Base-by-base conservation (phyloP, 208 protist species). In the Trypanosoma platydactyli region DNA sequence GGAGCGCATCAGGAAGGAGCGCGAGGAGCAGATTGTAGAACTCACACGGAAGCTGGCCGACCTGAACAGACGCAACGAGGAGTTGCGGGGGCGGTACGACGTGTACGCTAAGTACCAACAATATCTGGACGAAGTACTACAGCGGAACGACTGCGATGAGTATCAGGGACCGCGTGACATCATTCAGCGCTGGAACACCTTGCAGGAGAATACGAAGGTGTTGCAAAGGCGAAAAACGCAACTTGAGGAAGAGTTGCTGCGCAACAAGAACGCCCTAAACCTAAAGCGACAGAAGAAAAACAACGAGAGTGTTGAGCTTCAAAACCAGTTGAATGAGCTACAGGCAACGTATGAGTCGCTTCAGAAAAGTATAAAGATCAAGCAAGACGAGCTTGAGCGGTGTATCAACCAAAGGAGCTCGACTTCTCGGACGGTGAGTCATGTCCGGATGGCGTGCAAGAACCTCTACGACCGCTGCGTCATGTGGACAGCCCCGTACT, bases 381-480 rank as follows among this genome's bases (percentile, higher is more conserved):
- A 81, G 58, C 92, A 97, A 66, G 92, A 97, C 51, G 88, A 93
- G 27, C 65, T 97, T 1, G 86, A 97, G 64, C 83, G 84, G n/a
- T 84, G 77, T 54, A 80, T 97, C 57, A 92, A 91, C 54, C 89
- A 97, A 52, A 88, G 93, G 65, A 89, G 86, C 65, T 71, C 83
- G 0, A 95, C 89, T 29, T 94, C 92, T 48, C 88, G 90, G 38
- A 95, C 88, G 4, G 77, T 97, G 20, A 94, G 89, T 57, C 92
- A 97, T 74, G 83, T 97, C 27, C 86, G 86, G 69, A 95, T 97
- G 88, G 92, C 92, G 12, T 88, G 83, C 11, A 82, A 91, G 38
- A 97, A 97, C 66, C 65, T 97, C 40, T 94, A 91, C 68, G 89
- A 95, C 42, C 88, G 92, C 30, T 97, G 92, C 64, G 75, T 94